phyloP scores from a whole-genome alignment of 768 basidiomycete genomes.

The Russula emetica region DNA sequence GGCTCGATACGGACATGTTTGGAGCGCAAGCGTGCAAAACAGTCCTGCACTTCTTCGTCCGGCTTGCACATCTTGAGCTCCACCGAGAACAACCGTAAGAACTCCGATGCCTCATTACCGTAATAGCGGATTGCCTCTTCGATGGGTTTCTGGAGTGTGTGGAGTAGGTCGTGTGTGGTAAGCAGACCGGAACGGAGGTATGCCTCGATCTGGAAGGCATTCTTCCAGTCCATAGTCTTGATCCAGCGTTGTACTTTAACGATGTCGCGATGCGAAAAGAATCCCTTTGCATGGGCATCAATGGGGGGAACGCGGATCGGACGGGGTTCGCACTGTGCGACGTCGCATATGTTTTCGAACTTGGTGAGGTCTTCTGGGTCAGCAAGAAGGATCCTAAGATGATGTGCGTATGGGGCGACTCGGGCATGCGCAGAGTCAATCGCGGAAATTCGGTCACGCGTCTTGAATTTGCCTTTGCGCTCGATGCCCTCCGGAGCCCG shows the following conservation, averaged over 20 bases:
- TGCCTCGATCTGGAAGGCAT: conserved; percentile 75
- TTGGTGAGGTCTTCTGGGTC: conserved; percentile 46
- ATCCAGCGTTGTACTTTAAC: conserved; percentile 44
- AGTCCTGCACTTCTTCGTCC: conserved; percentile 41
- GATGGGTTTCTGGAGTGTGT: conserved; percentile 43
- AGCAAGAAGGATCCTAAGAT: conserved; percentile 59
- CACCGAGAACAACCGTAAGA: conserved; percentile 55
- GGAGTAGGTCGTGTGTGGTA: conserved; percentile 52
- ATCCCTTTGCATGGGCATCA: conserved; percentile 45
- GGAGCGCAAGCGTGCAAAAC: conserved; percentile 42
- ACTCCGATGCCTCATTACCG: conserved; percentile 37
- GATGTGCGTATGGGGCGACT: conserved; percentile 67
- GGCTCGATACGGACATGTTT: conserved; percentile 27
- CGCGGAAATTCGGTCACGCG: conserved; percentile 53
- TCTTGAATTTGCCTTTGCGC: conserved; percentile 40
- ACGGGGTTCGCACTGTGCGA: conserved; percentile 41
- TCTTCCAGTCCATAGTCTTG: conserved; percentile 50
- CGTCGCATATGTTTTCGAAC: conserved; percentile 53
- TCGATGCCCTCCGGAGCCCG: conserved; percentile 39
- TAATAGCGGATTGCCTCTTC: conserved; percentile 38
- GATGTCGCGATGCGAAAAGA: conserved; percentile 50
- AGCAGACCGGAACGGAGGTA: conserved; percentile 60
- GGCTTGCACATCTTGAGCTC: conserved; percentile 43
- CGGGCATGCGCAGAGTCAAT: conserved; percentile 54
- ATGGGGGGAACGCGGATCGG: conserved; percentile 36